Evolutionary conservation across 495 filamentous ascomycete species (phyloP).

Genomic region (Terfezia claveryi): DNA sequence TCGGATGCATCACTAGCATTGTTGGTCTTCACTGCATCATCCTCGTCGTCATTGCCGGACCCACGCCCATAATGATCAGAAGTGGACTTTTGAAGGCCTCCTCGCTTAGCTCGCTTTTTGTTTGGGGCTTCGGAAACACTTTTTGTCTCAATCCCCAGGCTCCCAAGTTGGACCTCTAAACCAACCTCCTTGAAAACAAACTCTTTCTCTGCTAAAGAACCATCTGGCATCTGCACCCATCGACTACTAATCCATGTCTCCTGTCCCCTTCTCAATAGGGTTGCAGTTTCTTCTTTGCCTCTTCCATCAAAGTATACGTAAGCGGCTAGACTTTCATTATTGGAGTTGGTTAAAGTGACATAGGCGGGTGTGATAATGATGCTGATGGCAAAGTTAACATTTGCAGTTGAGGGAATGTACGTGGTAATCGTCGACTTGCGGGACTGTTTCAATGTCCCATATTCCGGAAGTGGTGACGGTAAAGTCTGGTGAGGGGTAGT

Average conservation of each 20-base stretch:
- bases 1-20: conserved; percentile 53
- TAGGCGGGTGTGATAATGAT: conserved; percentile 89
- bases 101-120: conserved; percentile 28
- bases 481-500: conserved; percentile 12
- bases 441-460: conserved; percentile 85
- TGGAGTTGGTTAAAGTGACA: conserved; percentile 62
- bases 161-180: conserved; percentile 84
- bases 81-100: conserved; percentile 21
- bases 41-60: conserved; percentile 21
- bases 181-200: conserved; percentile 97
- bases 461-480: conserved; percentile 55
- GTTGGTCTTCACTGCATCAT: conserved; percentile 27
- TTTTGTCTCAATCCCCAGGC: conserved; percentile 50
- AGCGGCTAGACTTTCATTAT: conserved; percentile 75
- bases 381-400: conserved; percentile 79
- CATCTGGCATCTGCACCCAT: conserved; percentile 84
- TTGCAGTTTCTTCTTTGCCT: conserved; percentile 90
- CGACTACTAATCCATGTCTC: conserved; percentile 98
- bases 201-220: conserved; percentile 86
- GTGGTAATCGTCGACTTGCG: conserved; percentile 78
- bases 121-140: conserved; percentile 41
- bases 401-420: conserved; percentile 60
- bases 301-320: conserved; percentile 98
- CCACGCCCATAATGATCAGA: background rate
- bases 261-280: conserved; percentile 72